These are phyloP conservation scores for Monilinia laxa DNA, from an alignment of 2,329 filamentous ascomycete species.

Conservation along the genomic window DNA sequence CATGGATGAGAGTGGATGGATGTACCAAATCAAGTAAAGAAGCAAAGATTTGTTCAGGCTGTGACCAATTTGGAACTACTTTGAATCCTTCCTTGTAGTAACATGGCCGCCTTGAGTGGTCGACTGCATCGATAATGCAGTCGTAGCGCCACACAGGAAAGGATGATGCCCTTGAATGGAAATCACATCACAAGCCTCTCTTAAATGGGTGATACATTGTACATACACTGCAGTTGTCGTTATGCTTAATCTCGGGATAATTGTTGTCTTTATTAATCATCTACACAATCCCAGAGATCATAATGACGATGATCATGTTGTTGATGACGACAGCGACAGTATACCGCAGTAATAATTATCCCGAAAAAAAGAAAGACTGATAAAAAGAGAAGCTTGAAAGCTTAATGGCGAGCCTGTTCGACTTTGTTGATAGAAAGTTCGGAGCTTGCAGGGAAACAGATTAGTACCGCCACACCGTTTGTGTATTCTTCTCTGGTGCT, in stretches of 20 bases:
- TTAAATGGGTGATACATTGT: background rate
- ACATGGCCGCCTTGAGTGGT: slow-evolving; percentile 1
- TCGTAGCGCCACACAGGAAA: slow-evolving; percentile 15
- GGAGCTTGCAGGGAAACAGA: background rate
- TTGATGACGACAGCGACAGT: background rate
- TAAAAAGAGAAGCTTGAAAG: background rate
- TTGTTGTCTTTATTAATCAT: background rate
- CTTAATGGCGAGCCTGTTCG: background rate
- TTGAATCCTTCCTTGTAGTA: background rate
- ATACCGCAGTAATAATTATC: background rate
- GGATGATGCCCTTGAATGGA: background rate
- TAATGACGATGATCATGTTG: background rate
- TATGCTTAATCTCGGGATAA: background rate
- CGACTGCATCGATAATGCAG: slow-evolving; percentile 12
- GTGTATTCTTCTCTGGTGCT: slow-evolving; percentile 1
- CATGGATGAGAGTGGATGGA: slow-evolving; percentile 8
- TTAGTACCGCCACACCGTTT: slow-evolving; percentile 24
- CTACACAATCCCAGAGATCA: background rate
- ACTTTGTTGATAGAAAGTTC: background rate
- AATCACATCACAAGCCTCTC: slow-evolving; percentile 10
- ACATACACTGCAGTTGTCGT: slow-evolving; percentile 2
- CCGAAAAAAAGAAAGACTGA: background rate
- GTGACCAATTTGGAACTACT: background rate
- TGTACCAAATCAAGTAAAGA: slow-evolving; percentile 5
- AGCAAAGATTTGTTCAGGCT: background rate